These are phyloP conservation scores for Phellopilus nigrolimitatus DNA, from an alignment of 1,284 basidiomycete genomes.

Conservation along the genomic window DNA sequence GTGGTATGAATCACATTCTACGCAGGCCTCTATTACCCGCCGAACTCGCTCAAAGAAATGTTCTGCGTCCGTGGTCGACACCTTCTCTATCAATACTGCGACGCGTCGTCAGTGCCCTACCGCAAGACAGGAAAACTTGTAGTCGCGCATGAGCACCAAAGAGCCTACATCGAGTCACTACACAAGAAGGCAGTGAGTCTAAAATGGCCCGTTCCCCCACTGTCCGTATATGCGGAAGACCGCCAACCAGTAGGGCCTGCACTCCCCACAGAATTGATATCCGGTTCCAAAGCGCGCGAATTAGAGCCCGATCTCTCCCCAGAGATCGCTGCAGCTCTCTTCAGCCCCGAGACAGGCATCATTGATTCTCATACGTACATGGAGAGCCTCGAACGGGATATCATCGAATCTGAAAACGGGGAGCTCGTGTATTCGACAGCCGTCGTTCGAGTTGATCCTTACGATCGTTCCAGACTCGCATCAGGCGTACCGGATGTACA, in stretches of 20 bases:
- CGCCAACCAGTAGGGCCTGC: constrained; percentile 26
- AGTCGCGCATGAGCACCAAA: constrained; percentile 66
- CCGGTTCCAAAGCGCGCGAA: constrained; percentile 64
- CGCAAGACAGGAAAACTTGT: constrained; percentile 86
- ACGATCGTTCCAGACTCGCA: constrained; percentile 27
- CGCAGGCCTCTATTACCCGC: constrained; percentile 80
- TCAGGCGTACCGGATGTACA: constrained; percentile 26
- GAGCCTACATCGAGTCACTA: constrained; percentile 65
- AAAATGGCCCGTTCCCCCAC: constrained; percentile 46
- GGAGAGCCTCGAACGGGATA: constrained; percentile 75
- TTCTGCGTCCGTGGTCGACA: constrained; percentile 86
- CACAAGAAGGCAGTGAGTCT: constrained; percentile 58
- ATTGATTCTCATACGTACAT: constrained; percentile 84
- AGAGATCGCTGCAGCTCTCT: constrained; percentile 70
- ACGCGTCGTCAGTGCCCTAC: constrained; percentile 59
- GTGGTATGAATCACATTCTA: neutral
- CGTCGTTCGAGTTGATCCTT: constrained; percentile 84
- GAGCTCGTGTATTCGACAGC: constrained; percentile 79
- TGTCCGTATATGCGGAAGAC: constrained; percentile 16
- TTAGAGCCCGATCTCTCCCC: constrained; percentile 80
- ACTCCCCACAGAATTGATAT: constrained; percentile 67
- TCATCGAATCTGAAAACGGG: constrained; percentile 65
- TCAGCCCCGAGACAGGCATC: constrained; percentile 88
- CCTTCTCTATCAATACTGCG: constrained; percentile 79
- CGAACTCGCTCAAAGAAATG: constrained; percentile 79